Conservation (phyloP, 192 early-diverging fungal genomes). For the Entomortierella lignicola region DNA sequence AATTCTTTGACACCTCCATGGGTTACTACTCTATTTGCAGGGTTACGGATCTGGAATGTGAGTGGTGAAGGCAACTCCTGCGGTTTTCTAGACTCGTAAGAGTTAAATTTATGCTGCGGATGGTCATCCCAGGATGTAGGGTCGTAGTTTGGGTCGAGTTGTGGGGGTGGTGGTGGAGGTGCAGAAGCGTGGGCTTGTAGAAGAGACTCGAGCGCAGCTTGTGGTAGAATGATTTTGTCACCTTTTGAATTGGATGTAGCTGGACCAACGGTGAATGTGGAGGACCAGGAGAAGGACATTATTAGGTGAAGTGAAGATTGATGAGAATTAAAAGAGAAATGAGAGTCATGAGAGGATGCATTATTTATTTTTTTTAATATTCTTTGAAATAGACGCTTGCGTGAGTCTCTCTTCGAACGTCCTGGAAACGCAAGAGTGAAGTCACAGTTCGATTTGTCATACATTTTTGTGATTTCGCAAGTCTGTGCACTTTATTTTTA, state of each 20-base stretch:
- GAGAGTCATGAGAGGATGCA: not conserved
- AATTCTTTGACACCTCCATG: constrained; percentile 84
- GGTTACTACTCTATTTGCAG: constrained; percentile 51
- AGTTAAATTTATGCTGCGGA: constrained; percentile 1
- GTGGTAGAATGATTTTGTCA: constrained; percentile 68
- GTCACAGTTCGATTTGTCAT: not conserved
- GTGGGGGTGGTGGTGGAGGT: constrained; percentile 5
- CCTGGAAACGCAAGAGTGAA: not conserved
- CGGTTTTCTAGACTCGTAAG: not conserved
- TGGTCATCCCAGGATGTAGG: constrained; percentile 29
- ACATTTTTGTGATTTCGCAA: not conserved
- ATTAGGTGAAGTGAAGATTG: not conserved
- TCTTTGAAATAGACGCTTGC: not conserved
- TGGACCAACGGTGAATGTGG: constrained; percentile 38
- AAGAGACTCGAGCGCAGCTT: constrained; percentile 62
- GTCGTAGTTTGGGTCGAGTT: constrained; percentile 23
- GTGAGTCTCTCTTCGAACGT: not conserved
- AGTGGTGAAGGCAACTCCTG: constrained; percentile 65
- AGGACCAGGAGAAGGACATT: constrained; percentile 52
- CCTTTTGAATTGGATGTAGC: constrained; percentile 51
- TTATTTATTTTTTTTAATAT: not conserved
- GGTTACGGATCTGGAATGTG: constrained; percentile 69
- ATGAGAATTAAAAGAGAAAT: not conserved
- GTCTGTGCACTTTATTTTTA: not conserved
- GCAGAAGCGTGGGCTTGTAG: constrained; percentile 42